Base-by-base conservation (phyloP, 352 stramenopile species). In the Lagenidium giganteum region DNA sequence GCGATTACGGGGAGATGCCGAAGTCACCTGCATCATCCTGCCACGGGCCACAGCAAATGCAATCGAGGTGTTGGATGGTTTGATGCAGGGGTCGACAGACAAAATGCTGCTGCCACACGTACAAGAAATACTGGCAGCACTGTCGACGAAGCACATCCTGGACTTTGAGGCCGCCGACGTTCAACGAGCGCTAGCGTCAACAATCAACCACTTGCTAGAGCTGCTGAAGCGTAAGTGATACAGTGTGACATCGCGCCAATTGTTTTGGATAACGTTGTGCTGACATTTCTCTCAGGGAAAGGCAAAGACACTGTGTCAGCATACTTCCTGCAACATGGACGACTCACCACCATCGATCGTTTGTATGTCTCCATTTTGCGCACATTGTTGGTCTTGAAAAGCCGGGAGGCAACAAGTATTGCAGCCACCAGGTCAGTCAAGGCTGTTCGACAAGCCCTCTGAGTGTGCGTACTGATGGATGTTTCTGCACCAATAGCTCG, bases 81-180 rank as follows among this genome's bases (percentile, higher is more conserved):
- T 91, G 18, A 54, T 87, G 33, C 34, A 61, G 28, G 79, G 79
- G 8, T 87, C 77, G 17, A 60, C 83, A 26, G 69, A 83, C 39
- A 70, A 63, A 29, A 57, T 47, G 37, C 45, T 91, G 35, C 47
- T 91, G 13, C 62, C 75, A 5, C 76, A 89, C 29, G 50, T 87
- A 8, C 55, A 62, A 13, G 67, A 70, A 2, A 61, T 89, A 18
- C 58, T 85, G 13, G 67, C 84, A 6, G 52, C 61, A 2, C 45
- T 86, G 13, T 23, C 42, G 9, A 39, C 51, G n/a, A 51, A 40
- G 6, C 67, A 64, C 14, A 64, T 87, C 21, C 36, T 74, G 16
- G 57, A 69, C 8, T 65, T 85, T 32, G 64, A 84, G 39, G 67
- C 71, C 16, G 38, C 45, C 11, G 22, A 41, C 0, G 50, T 73